phyloP scores from a whole-genome alignment of 2,329 filamentous ascomycete species.

The Xylaria sp. region DNA sequence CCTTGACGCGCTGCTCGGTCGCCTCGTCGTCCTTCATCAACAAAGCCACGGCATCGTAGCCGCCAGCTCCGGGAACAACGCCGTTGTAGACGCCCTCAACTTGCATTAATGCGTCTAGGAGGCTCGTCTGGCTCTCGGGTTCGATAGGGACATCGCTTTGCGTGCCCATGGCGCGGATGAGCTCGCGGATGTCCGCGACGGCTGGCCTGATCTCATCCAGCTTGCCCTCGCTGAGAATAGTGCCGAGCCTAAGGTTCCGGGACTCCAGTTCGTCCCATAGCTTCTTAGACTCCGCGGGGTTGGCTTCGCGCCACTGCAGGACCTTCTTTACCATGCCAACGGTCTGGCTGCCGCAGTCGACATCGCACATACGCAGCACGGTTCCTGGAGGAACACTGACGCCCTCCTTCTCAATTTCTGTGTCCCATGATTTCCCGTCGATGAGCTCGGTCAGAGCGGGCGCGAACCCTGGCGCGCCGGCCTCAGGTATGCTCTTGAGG shows the following conservation, averaged over 20 bases:
- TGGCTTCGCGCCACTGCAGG: slow-evolving; percentile 78
- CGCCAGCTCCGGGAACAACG: slow-evolving; percentile 93
- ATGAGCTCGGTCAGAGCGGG: slow-evolving; percentile 73
- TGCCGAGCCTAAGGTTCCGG: slow-evolving; percentile 77
- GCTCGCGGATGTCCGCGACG: slow-evolving; percentile 64
- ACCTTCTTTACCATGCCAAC: slow-evolving; percentile 97
- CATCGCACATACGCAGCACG: slow-evolving; percentile 91
- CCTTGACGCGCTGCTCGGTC: slow-evolving; percentile 69
- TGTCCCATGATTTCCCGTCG: slow-evolving; percentile 78
- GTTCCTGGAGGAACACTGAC: slow-evolving; percentile 79
- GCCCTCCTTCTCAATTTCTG: slow-evolving; percentile 75
- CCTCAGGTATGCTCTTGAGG: slow-evolving; percentile 73
- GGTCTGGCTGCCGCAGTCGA: slow-evolving; percentile 92
- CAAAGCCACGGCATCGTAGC: slow-evolving; percentile 88
- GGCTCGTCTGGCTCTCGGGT: slow-evolving; percentile 82
- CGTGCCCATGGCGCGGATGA: slow-evolving; percentile 81
- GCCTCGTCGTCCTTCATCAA: slow-evolving; percentile 78
- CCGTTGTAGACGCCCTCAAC: slow-evolving; percentile 88
- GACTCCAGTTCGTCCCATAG: slow-evolving; percentile 82
- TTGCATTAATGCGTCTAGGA: slow-evolving; percentile 78
- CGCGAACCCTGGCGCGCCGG: slow-evolving; percentile 74
- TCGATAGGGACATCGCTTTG: slow-evolving; percentile 87
- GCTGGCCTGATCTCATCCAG: slow-evolving; percentile 58
- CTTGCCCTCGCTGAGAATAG: slow-evolving; percentile 63
- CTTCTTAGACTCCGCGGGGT: slow-evolving; percentile 70